Percentiles rank a stretch among this genome's conserved stretches.
Evolutionary conservation across 2,329 filamentous ascomycete genomes (phyloP).

Genomic region (Claviceps fusiformis): DNA sequence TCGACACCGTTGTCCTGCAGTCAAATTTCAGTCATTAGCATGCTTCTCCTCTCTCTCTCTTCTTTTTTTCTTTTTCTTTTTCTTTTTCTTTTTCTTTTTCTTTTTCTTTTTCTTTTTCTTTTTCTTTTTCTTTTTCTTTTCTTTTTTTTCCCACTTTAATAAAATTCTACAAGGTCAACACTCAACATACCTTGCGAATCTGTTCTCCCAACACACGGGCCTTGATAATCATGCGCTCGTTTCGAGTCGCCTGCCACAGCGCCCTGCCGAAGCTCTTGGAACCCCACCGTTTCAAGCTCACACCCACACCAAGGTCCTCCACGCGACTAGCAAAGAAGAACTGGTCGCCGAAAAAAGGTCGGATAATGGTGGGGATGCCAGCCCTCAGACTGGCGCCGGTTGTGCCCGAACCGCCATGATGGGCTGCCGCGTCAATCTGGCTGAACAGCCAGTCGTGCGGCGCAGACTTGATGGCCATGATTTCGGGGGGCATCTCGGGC

Average conservation of each 20-base stretch:
- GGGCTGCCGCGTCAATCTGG: constrained; percentile 85
- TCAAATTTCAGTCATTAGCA: constrained; percentile 1
- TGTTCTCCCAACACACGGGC: constrained; percentile 70
- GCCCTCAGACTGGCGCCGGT: constrained; percentile 86
- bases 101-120: too few species aligned
- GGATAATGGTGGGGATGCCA: constrained; percentile 85
- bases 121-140: not conserved
- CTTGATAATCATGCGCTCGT: constrained; percentile 81
- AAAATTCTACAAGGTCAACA: not conserved
- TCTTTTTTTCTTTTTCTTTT: too few species aligned
- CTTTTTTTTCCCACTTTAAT: not conserved
- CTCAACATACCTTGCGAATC: constrained; percentile 60
- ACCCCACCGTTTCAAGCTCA: constrained; percentile 80
- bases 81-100: too few species aligned
- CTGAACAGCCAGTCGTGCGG: constrained; percentile 95
- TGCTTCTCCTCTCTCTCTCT: too few species aligned
- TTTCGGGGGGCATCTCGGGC: constrained; percentile 60
- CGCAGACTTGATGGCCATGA: constrained; percentile 76
- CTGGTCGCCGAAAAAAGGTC: constrained; percentile 95
- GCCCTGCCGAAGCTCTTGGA: constrained; percentile 74
- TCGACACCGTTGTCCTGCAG: constrained; percentile 76
- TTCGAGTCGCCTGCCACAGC: constrained; percentile 82
- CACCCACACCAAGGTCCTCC: constrained; percentile 85
- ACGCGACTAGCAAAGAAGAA: constrained; percentile 88
- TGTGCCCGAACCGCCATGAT: constrained; percentile 89